phyloP scores from a whole-genome alignment of 345 rosid genomes.

The Physaria fendleri region DNA sequence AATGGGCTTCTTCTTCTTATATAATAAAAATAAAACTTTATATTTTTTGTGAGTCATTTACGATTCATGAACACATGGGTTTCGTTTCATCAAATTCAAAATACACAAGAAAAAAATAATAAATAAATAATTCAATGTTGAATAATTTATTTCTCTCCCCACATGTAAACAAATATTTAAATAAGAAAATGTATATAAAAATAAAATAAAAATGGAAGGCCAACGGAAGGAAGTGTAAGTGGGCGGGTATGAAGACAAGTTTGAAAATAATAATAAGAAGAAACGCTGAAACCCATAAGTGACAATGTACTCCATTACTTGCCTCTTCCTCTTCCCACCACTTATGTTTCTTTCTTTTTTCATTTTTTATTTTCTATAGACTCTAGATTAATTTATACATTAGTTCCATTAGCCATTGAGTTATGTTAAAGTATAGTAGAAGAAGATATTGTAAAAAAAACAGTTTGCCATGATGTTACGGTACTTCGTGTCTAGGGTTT shows the following conservation, averaged over 20 bases:
- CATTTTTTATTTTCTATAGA: neutral
- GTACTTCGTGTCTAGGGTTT: constrained; percentile 20
- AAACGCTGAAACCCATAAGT: constrained; percentile 61
- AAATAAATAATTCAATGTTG: neutral
- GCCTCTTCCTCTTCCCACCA: constrained; percentile 2
- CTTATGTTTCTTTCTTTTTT: constrained; percentile 3
- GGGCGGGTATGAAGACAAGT: constrained; percentile 55
- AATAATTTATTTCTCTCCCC: constrained; percentile 9
- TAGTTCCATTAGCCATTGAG: neutral
- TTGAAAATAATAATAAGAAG: constrained; percentile 38
- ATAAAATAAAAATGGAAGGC: constrained; percentile 19
- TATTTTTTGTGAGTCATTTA: neutral
- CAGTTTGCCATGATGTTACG: constrained; percentile 23
- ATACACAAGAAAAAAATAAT: neutral
- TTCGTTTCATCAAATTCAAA: constrained; percentile 4
- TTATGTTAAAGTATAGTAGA: neutral
- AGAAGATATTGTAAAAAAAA: neutral
- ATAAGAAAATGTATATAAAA: neutral
- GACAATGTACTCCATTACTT: constrained; percentile 24
- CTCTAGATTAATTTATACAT: neutral
- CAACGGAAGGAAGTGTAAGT: constrained; percentile 48
- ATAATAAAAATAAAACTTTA: neutral
- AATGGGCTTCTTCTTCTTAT: constrained; percentile 3
- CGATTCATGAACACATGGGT: constrained; percentile 18
- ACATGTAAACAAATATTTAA: neutral